Base-by-base conservation (phyloP, 768 basidiomycete genomes). In the Podaxis sp. region DNA sequence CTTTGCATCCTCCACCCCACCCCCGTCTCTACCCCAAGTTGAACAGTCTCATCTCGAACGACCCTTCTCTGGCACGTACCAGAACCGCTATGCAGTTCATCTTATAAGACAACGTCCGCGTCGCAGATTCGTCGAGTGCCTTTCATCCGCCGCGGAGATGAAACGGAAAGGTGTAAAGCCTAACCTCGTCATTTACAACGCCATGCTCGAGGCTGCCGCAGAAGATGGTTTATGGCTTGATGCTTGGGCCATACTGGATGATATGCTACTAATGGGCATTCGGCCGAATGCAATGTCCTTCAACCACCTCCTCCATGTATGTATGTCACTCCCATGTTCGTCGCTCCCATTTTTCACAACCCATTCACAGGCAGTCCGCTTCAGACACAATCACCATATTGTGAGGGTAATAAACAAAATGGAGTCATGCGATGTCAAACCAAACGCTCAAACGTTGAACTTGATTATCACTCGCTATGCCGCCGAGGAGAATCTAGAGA, bases 241-340 rank as follows among this genome's bases (percentile, higher is more conserved):
- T 64, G 82, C 87, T 3, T 82, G 82, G 78, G 89, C 88, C 17
- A 80, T 89, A 58, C 73, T 89, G 30, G 87, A 89, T 38, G 89
- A 92, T 70, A 91, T 92, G 88, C 56, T 78, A 37, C 70, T 77
- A 17, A 66, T 79, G 48, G 81, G 80, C 2, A 64, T 92, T 22
- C 63, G 72, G 50, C 87, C 84, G 4, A 78, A 84, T 59, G 66
- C 75, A 4, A 74, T 80, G 41, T 80, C 84, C 8, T 87, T 88
- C 71, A 83, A 89, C 50, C 75, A 80, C 48, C 77, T 93, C 26
- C 72, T 93, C 53, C 74, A 82, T 68, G 91, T 90, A 70, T 68
- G 67, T 59, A 56, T 38, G 74, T 2, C n/a, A 13, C 44, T 56
- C 24, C 54, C 51, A 30, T 56, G 4, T 22, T 52, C 24, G n/a